Evolutionary conservation across 176 grass and related monocot species (phyloP), one percentile per base, ranked within the genome.

Genomic region (Rhipidocladum racemiflorum): DNA sequence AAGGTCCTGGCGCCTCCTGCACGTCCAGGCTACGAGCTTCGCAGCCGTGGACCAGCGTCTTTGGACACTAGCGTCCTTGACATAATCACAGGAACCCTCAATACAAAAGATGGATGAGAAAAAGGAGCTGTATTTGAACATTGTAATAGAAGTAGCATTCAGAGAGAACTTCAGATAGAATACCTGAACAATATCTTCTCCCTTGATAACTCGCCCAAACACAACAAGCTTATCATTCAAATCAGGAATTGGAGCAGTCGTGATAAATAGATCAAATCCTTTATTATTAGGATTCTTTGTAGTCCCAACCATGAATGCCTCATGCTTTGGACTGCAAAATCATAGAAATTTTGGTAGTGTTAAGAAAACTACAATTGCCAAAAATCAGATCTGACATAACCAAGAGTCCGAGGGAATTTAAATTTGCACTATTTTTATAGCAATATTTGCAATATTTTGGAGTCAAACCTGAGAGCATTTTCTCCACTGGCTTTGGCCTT

Each of bases 241-340:
- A 67, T 99, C 85, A 59, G 96, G 85, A 87, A 99, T 99, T 35
- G 96, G 92, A 69, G 92, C 96, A 20, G 92, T 99, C 0, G 96
- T 99, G 64, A 99, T 99, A 82, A 99, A 95, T 46, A 99, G 40
- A 89, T 99, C 92, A 85, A 99, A 99, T 81, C 91, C 96, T 93
- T 95, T 91, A 74, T 45, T 82, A 54, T 90, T 88, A 70, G 80
- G 79, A 70, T 86, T 90, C 50, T 86, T 95, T 76, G 86, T 76
- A 13, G 96, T 99, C 62, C 92, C 96, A 80, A 99, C 85, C 91
- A 99, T 93, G 78, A 95, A 99, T 5, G 96, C 91, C 68, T 95
- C 89, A 30, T 95, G 96, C 76, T 95, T 95, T 85, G 92, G 80
- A 76, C 96, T 99, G 82, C 36, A 87, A 39, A 46, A 83, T 85